Conservation (phyloP, 495 filamentous ascomycete species). For the Hypoxylon rickii region DNA sequence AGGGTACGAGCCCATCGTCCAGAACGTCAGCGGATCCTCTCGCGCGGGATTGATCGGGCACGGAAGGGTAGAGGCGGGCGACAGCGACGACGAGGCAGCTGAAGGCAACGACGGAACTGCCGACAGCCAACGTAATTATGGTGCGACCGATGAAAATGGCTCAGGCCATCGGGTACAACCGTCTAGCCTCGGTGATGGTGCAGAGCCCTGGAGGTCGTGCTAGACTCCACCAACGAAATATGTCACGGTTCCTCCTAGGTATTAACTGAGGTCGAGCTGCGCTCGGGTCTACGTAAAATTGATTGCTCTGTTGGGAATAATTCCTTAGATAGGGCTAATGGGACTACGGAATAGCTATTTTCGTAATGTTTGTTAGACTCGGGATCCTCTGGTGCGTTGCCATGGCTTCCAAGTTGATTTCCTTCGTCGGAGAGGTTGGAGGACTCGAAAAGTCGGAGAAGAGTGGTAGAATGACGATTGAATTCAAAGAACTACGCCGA, state of each 20-base stretch:
- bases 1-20: conserved; percentile 10
- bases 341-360: too few relatives aligned
- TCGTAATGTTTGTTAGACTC: too few relatives aligned
- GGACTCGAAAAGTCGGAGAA: too few relatives aligned
- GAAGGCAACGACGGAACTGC: conserved; percentile 1
- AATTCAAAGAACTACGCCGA: not conserved
- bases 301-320: too few relatives aligned
- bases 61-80: conserved; percentile 12
- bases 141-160: conserved; percentile 7
- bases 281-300: not conserved
- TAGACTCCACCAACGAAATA: not conserved
- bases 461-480: too few relatives aligned
- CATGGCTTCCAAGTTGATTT: too few relatives aligned
- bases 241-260: not conserved
- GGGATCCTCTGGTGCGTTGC: too few relatives aligned
- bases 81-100: not conserved
- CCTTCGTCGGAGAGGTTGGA: too few relatives aligned
- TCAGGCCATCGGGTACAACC: conserved; percentile 28
- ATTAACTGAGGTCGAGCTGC: not conserved
- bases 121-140: conserved; percentile 2
- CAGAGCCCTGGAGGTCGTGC: conserved; percentile 14
- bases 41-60: conserved; percentile 23
- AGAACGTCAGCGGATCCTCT: conserved; percentile 4
- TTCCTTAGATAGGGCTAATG: too few relatives aligned
- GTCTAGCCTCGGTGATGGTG: conserved; percentile 25